These are phyloP conservation scores for Lepidium campestre DNA, from an alignment of 441 rosid species.

Conservation along the genomic window DNA sequence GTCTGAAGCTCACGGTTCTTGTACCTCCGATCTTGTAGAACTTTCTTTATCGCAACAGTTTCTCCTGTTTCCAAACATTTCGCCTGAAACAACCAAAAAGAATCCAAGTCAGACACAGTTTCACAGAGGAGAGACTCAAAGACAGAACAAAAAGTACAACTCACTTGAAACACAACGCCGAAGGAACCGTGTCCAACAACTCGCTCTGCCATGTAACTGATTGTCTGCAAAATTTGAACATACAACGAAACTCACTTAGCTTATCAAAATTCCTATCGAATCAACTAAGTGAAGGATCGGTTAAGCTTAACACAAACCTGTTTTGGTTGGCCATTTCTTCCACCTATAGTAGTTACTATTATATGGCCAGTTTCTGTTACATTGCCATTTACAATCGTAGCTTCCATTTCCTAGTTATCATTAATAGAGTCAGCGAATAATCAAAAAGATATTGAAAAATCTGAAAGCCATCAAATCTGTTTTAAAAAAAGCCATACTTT, in stretches of 20 bases:
- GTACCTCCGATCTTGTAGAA: slow-evolving; percentile 92
- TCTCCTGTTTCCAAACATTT: slow-evolving; percentile 95
- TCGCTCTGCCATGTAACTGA: slow-evolving; percentile 98
- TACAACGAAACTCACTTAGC: not conserved
- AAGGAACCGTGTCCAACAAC: slow-evolving; percentile 96
- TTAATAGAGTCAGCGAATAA: not conserved
- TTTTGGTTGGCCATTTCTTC: slow-evolving; percentile 93
- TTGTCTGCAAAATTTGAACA: slow-evolving; percentile 50
- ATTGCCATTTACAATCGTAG: slow-evolving; percentile 75
- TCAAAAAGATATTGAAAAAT: not conserved
- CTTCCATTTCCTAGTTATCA: slow-evolving; percentile 75
- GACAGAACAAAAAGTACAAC: slow-evolving; percentile 7
- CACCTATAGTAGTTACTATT: slow-evolving; percentile 95
- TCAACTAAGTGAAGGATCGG: not conserved
- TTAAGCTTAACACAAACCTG: slow-evolving; percentile 42
- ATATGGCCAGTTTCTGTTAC: slow-evolving; percentile 94
- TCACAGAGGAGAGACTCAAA: not conserved
- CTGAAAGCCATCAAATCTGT: not conserved
- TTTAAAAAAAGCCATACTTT: slow-evolving; percentile 35
- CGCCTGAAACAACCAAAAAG: slow-evolving; percentile 40
- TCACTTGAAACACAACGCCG: slow-evolving; percentile 95
- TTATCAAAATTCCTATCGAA: not conserved
- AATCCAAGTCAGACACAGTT: not conserved
- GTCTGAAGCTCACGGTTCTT: slow-evolving; percentile 98
- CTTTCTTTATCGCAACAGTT: slow-evolving; percentile 96